These are phyloP conservation scores for Fusarium concolor DNA, from an alignment of 2,329 filamentous ascomycete species.

Conservation along the genomic window DNA sequence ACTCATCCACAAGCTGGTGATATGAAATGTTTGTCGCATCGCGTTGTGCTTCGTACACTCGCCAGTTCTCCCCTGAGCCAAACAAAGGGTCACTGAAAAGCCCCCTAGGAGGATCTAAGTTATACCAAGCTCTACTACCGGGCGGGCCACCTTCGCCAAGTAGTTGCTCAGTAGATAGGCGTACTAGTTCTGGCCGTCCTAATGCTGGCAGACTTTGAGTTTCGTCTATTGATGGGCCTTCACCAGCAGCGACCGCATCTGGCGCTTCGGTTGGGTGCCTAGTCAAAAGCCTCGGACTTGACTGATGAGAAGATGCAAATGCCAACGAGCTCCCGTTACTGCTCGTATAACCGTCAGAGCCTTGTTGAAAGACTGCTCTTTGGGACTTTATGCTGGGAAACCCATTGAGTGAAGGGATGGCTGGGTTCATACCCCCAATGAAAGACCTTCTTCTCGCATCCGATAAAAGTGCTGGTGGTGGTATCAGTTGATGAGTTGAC, in stretches of 20 bases:
- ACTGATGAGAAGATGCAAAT: slow-evolving; percentile 47
- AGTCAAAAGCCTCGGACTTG: slow-evolving; percentile 41
- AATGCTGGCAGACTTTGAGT: slow-evolving; percentile 43
- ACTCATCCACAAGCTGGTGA: slow-evolving; percentile 50
- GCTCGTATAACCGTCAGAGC: slow-evolving; percentile 45
- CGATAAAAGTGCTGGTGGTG: slow-evolving; percentile 45
- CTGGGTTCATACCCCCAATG: slow-evolving; percentile 45
- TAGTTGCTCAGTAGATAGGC: slow-evolving; percentile 40
- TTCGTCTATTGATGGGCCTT: slow-evolving; percentile 29
- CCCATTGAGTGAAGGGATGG: slow-evolving; percentile 47
- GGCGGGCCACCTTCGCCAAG: slow-evolving; percentile 25
- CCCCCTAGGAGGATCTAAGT: slow-evolving; percentile 41
- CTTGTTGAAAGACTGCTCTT: slow-evolving; percentile 35
- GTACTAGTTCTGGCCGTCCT: slow-evolving; percentile 42
- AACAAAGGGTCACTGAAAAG: slow-evolving; percentile 50
- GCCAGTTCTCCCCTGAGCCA: slow-evolving; percentile 54
- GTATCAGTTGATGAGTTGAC: slow-evolving; percentile 50
- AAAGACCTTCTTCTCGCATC: slow-evolving; percentile 45
- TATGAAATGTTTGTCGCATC: slow-evolving; percentile 49
- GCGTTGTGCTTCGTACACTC: slow-evolving; percentile 44
- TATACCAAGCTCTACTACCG: slow-evolving; percentile 43
- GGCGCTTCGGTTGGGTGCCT: slow-evolving; percentile 24
- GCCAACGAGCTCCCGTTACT: slow-evolving; percentile 52
- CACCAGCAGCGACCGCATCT: not conserved
- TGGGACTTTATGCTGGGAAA: slow-evolving; percentile 40